phyloP scores from a whole-genome alignment of 306 rosid species.

The Neltuma alba region DNA sequence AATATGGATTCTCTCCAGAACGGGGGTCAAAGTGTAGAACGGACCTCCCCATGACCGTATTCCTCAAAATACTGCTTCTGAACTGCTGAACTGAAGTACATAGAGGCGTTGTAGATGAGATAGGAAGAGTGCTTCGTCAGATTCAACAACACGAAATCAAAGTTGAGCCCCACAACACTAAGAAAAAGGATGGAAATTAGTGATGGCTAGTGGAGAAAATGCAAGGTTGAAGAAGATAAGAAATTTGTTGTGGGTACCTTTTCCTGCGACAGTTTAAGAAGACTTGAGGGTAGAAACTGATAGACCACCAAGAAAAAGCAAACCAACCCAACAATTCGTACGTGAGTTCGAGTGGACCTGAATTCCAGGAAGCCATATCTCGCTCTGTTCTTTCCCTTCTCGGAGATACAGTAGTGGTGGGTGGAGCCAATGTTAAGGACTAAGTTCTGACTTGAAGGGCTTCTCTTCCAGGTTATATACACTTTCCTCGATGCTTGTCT shows the following conservation, averaged over 20 bases:
- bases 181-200: background rate
- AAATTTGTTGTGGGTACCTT: slow-evolving; percentile 44
- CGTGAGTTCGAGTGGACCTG: slow-evolving; percentile 58
- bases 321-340: slow-evolving; percentile 80
- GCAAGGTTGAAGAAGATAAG: too few species aligned
- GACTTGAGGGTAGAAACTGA: slow-evolving; percentile 87
- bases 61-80: too few species aligned
- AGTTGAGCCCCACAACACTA: slow-evolving; percentile 90
- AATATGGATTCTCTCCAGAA: background rate
- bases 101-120: too few species aligned
- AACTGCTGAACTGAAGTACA: too few species aligned
- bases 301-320: slow-evolving; percentile 75
- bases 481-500: too few species aligned
- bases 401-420: too few species aligned
- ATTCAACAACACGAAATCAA: slow-evolving; percentile 82
- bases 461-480: too few species aligned
- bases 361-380: slow-evolving; percentile 83
- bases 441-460: background rate
- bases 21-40: background rate
- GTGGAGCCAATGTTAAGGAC: too few species aligned
- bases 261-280: slow-evolving; percentile 82
- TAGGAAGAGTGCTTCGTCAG: slow-evolving; percentile 89
- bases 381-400: background rate
- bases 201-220: background rate
- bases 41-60: slow-evolving; percentile 73